Evolutionary conservation across 805 yeast species (phyloP), one percentile per base, ranked within the genome.

Genomic region (Candida insectalens): DNA sequence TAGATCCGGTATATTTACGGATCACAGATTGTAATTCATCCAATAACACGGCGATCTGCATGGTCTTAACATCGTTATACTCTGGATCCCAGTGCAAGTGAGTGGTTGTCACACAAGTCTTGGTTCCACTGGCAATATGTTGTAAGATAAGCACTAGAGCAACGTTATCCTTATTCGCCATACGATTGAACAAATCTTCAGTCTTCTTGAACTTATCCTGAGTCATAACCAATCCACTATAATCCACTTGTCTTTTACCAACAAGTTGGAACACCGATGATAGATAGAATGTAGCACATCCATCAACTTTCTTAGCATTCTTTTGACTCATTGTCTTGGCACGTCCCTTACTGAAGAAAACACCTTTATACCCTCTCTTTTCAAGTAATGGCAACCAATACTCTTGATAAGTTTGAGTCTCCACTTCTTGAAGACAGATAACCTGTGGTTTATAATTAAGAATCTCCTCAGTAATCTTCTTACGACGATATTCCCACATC

Each of bases 11-110:
- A 45, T 46, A 55, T 56, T 47, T 65, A 49, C 73, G 74, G 28
- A 77, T 60, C 31, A 83, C 57, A 5, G 62, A 61, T 51, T 84
- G 92, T 50, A 94, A 59, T 58, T 92, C 95, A 48, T 89, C 96
- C 47, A 92, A 61, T 42, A 92, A 63, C 19, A 92, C 80, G 28
- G 95, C 96, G 36, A 83, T 92, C 63, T 92, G 98, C 61, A 92
- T 80, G 3, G 96, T 76, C 57, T 92, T 92, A 36, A 92, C 99
- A 60, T 92, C 99, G 53, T 84, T 84, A 52, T 78, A 83, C 32
- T 83, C 84, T 4, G 98, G 98, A 63, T 92, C 96, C 97, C 98
- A 92, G 57, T 89, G 96, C 55, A 92, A 72, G 67, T 92, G 99
- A 0, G 97, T 89, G 49, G 87, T 89, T 3, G 83, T 87, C 25